Conservation (phyloP, 169 alveolate genomes). For the Fabrea salina region DNA sequence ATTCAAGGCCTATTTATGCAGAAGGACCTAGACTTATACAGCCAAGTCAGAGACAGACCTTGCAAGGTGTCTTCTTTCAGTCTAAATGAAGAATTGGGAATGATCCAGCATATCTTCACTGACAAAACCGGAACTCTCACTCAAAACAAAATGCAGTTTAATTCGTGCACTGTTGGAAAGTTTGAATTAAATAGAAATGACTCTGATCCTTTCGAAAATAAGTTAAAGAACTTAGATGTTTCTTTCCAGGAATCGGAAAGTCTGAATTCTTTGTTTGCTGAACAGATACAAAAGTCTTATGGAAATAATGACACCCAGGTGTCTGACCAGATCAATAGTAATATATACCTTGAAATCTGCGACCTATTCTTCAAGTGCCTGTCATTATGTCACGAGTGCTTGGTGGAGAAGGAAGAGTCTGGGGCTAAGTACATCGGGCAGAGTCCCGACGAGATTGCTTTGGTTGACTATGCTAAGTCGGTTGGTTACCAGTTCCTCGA, state of each 20-base stretch:
- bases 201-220: conserved; percentile 65
- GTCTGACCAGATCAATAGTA: too few relatives aligned
- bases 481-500: conserved; percentile 14
- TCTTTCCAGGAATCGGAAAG: too few relatives aligned
- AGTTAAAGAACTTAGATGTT: too few relatives aligned
- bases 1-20: conserved; percentile 73
- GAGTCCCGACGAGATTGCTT: conserved; percentile 40
- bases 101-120: conserved; percentile 92
- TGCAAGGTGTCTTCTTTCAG: conserved; percentile 81
- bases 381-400: background rate
- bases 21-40: conserved; percentile 75
- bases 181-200: conserved; percentile 39
- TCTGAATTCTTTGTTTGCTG: too few relatives aligned
- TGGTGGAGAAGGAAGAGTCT: background rate
- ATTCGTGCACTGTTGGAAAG: conserved; percentile 64
- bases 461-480: conserved; percentile 32
- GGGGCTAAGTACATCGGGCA: conserved; percentile 31
- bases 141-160: conserved; percentile 94
- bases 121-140: conserved; percentile 99
- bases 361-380: background rate
- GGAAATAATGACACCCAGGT: too few relatives aligned
- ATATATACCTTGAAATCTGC: too few relatives aligned
- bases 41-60: conserved; percentile 66
- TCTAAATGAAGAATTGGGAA: conserved; percentile 95
- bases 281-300: too few relatives aligned